These are phyloP conservation scores for Aspergillus olivimuriae DNA, from an alignment of 495 filamentous ascomycete genomes.

Conservation along the genomic window DNA sequence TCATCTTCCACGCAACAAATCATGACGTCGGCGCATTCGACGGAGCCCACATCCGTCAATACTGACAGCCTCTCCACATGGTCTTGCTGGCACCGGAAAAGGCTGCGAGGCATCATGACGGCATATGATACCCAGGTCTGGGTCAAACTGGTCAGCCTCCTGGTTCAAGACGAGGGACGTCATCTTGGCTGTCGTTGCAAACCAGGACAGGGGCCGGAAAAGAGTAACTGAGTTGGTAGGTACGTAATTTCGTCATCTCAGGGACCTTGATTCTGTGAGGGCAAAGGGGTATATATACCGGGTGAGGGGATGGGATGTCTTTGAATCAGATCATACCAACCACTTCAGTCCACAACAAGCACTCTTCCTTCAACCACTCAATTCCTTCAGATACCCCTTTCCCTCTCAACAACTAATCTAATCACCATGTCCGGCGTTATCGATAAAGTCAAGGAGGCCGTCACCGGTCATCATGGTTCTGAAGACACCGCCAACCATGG, in stretches of 20 bases:
- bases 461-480: constrained; percentile 35
- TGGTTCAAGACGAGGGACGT: neutral
- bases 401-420: no score
- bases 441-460: constrained; percentile 59
- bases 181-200: neutral
- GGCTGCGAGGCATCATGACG: neutral
- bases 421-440: constrained; percentile 54
- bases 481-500: constrained; percentile 11
- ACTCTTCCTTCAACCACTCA: neutral
- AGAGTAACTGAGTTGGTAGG: no score
- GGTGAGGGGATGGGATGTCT: no score
- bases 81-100: no score
- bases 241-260: no score
- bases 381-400: neutral
- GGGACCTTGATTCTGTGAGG: no score
- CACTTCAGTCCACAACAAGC: neutral
- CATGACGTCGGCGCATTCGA: neutral
- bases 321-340: no score
- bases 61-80: no score
- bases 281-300: no score
- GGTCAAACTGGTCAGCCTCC: neutral
- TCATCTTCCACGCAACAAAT: no score
- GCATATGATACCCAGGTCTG: neutral
- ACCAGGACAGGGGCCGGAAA: no score
- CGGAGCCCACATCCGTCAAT: neutral